Evolutionary conservation across 192 early-diverging fungal genomes (phyloP), one percentile per base, ranked within the genome.

Genomic region (Backusella parvicylindrica): DNA sequence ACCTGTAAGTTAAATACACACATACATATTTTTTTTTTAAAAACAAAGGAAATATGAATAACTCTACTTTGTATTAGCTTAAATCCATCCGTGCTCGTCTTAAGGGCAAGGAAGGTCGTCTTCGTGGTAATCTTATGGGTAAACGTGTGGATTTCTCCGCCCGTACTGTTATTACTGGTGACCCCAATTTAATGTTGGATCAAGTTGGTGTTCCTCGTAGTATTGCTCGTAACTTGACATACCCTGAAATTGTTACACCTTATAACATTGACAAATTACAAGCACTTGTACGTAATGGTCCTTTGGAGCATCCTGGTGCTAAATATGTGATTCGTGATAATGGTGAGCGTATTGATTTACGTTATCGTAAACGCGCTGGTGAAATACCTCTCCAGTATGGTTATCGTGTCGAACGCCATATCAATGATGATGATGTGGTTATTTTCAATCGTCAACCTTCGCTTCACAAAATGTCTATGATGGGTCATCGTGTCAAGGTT

Each of bases 381-480:
- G 94, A 96, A 70, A 89, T 97, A 38, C 91, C 92, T 37, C 84
- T 99, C 76, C 94, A 97, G 79, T 60, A 60, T 28, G 53, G 53
- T 1, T 60, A 60, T 60, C 93, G 92, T 37, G 98, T 99, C 4
- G 96, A 98, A 84, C 90, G 98, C 43, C 97, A 98, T 81, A 85
- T 99, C 81, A 85, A 96, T 76, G 95, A 98, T 77, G 95, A 92
- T 64, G 98, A 99, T 79, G 89, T 97, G 36, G 92, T 99, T 72
- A 98, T 99, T 77, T 99, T 99, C 88, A 99, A 99, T 83, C 96
- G 98, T 65, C 98, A 99, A 86, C 98, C 98, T 7, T 96, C 95
- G 47, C 85, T 99, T 68, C 98, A 99, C 86, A 99, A 99, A 81
- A 98, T 98, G 97, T 97, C 95, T 77, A 99, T 99, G 98, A 99